Evolutionary conservation across 441 rosid genomes (phyloP).

Genomic region (Capsella rubella): DNA sequence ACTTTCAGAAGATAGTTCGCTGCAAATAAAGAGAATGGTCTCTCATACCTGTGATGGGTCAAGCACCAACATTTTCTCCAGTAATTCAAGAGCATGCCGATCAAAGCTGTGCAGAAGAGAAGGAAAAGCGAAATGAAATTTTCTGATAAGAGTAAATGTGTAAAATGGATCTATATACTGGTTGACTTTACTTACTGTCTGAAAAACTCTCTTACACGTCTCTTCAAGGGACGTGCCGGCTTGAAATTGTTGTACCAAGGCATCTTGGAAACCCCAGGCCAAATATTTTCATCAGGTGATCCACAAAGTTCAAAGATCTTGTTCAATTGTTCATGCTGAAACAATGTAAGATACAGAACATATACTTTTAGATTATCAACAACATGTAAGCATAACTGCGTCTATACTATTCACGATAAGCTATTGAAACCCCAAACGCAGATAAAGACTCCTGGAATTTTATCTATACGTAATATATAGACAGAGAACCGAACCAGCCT

Average conservation of each 20-base stretch:
- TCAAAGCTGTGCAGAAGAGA: conserved; percentile 62
- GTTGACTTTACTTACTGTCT: conserved; percentile 65
- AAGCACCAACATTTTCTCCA: conserved; percentile 90
- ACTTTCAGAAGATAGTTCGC: not conserved
- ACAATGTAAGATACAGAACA: conserved; percentile 1
- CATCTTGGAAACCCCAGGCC: conserved; percentile 95
- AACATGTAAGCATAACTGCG: not conserved
- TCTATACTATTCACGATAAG: not conserved
- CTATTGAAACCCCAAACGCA: conserved; percentile 6
- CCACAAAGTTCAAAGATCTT: conserved; percentile 97
- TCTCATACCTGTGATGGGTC: conserved; percentile 86
- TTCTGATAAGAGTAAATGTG: conserved; percentile 15
- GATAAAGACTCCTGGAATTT: conserved; percentile 5
- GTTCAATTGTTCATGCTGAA: conserved; percentile 90
- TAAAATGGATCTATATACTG: not conserved
- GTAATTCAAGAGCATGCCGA: conserved; percentile 88
- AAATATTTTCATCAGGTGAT: conserved; percentile 85
- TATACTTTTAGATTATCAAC: conserved; percentile 6
- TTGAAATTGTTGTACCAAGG: conserved; percentile 93
- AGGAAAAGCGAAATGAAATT: conserved; percentile 14
- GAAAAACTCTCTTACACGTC: conserved; percentile 82
- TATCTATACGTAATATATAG: not conserved
- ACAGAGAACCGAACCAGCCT: conserved; percentile 7
- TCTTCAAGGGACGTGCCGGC: conserved; percentile 80
- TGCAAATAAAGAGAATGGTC: conserved; percentile 1